Evolutionary conservation across 495 filamentous ascomycete species (phyloP).

Genomic region (Aspergillus egyptiacus): DNA sequence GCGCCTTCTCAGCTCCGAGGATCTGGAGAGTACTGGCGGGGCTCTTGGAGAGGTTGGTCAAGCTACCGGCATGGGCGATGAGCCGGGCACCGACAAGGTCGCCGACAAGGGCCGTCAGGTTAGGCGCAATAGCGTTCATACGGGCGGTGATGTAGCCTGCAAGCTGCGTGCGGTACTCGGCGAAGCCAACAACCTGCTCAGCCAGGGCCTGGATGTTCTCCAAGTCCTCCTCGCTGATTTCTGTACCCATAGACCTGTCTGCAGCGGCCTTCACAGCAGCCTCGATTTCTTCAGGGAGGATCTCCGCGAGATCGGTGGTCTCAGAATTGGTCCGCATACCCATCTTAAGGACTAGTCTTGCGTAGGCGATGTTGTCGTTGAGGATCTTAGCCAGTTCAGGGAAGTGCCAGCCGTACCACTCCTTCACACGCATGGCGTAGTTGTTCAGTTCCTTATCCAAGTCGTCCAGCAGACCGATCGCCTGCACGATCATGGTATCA

Average conservation of each 20-base stretch:
- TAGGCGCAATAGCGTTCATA: slow-evolving; percentile 96
- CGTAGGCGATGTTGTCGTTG: slow-evolving; percentile 95
- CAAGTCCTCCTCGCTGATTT: slow-evolving; percentile 84
- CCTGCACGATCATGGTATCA: slow-evolving; percentile 98
- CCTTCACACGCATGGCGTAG: slow-evolving; percentile 98
- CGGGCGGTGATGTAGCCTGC: slow-evolving; percentile 83
- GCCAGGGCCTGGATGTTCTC: slow-evolving; percentile 86
- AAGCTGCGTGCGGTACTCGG: slow-evolving; percentile 82
- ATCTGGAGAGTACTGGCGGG: slow-evolving; percentile 96
- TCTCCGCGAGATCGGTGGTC: slow-evolving; percentile 75
- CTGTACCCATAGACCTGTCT: slow-evolving; percentile 96
- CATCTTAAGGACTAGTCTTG: slow-evolving; percentile 77
- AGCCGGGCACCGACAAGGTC: slow-evolving; percentile 92
- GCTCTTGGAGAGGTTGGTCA: slow-evolving; percentile 94
- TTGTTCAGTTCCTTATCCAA: slow-evolving; percentile 98
- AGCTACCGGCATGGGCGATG: slow-evolving; percentile 90
- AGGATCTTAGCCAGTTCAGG: slow-evolving; percentile 94
- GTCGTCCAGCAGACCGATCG: slow-evolving; percentile 89
- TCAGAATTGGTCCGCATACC: slow-evolving; percentile 76
- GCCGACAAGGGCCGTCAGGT: slow-evolving; percentile 88
- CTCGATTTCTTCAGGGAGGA: slow-evolving; percentile 96
- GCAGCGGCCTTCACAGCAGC: slow-evolving; percentile 85
- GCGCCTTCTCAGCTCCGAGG: slow-evolving; percentile 94
- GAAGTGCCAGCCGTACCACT: slow-evolving; percentile 99
- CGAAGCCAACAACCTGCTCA: slow-evolving; percentile 85